Evolutionary conservation across 1,284 basidiomycete species (phyloP).

Genomic region (Apiotrichum porosum): DNA sequence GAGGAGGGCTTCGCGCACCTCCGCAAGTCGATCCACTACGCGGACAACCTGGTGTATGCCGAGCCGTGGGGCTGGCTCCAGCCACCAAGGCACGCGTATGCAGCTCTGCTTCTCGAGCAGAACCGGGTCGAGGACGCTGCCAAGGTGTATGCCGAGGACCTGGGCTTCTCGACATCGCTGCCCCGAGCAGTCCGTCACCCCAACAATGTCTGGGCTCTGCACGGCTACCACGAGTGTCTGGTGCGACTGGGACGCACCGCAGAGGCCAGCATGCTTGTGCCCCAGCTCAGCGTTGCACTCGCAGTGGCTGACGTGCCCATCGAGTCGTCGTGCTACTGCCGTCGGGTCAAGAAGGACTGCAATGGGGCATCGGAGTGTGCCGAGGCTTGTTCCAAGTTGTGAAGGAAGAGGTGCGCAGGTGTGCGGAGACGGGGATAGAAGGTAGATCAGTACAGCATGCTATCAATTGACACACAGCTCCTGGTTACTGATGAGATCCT

Average conservation of each 20-base stretch:
- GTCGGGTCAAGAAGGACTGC: slow-evolving; percentile 2
- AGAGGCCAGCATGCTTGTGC: slow-evolving; percentile 30
- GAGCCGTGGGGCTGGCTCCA: slow-evolving; percentile 46
- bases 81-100: slow-evolving; percentile 42
- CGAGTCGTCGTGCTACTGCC: slow-evolving; percentile 35
- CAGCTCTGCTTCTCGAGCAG: slow-evolving; percentile 39
- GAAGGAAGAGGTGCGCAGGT: too few relatives aligned
- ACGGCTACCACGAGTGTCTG: slow-evolving; percentile 43
- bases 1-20: slow-evolving; percentile 31
- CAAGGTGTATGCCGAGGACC: slow-evolving; percentile 33
- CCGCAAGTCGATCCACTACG: slow-evolving; percentile 25
- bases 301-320: slow-evolving; percentile 37
- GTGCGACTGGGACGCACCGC: slow-evolving; percentile 22
- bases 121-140: slow-evolving; percentile 33
- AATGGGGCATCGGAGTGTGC: too few relatives aligned
- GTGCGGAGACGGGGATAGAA: too few relatives aligned
- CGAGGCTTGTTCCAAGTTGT: too few relatives aligned
- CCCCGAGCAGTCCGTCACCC: slow-evolving; percentile 39
- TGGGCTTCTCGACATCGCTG: slow-evolving; percentile 31
- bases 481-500: too few relatives aligned
- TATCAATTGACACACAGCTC: too few relatives aligned
- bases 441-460: too few relatives aligned
- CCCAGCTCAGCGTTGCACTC: slow-evolving; percentile 30
- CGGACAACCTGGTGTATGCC: slow-evolving; percentile 35
- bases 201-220: slow-evolving; percentile 44